Percentiles rank a stretch among this genome's conserved stretches.
These are phyloP conservation scores for Spirogloea muscicola DNA, from an alignment of 139 green algal genomes.

Conservation along the genomic window DNA sequence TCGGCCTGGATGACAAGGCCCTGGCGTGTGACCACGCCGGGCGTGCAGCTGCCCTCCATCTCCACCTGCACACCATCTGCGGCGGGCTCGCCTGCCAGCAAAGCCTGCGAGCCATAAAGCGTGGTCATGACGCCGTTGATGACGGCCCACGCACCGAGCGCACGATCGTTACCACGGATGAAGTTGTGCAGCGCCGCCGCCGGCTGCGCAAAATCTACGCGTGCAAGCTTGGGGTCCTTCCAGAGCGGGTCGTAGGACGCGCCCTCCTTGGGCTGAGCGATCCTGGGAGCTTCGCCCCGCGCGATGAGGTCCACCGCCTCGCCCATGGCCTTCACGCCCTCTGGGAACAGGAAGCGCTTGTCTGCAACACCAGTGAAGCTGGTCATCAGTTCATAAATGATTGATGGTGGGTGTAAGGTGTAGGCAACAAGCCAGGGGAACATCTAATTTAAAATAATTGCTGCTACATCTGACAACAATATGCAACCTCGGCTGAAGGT, in stretches of 20 bases:
- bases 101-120: conserved; percentile 15
- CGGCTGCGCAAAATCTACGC: conserved; percentile 19
- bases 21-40: conserved; percentile 9
- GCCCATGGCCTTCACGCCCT: conserved; percentile 18
- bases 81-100: background rate
- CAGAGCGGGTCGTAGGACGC: conserved; percentile 26
- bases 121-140: conserved; percentile 18
- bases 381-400: no score
- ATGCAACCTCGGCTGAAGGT: no score
- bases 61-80: background rate
- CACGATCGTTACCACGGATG: conserved; percentile 27
- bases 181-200: conserved; percentile 35
- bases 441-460: no score
- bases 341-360: conserved; percentile 28
- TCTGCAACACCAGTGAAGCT: no score
- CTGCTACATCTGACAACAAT: no score
- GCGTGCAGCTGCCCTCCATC: conserved; percentile 2
- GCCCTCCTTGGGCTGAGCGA: conserved; percentile 11
- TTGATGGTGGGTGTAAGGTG: no score
- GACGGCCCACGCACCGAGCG: conserved; percentile 9
- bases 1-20: conserved; percentile 20
- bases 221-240: conserved; percentile 13
- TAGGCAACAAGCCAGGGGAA: no score
- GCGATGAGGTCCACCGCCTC: conserved; percentile 31
- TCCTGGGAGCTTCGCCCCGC: conserved; percentile 5